phyloP scores from a whole-genome alignment of 495 filamentous ascomycete genomes.

The Penicillium verhagenii region DNA sequence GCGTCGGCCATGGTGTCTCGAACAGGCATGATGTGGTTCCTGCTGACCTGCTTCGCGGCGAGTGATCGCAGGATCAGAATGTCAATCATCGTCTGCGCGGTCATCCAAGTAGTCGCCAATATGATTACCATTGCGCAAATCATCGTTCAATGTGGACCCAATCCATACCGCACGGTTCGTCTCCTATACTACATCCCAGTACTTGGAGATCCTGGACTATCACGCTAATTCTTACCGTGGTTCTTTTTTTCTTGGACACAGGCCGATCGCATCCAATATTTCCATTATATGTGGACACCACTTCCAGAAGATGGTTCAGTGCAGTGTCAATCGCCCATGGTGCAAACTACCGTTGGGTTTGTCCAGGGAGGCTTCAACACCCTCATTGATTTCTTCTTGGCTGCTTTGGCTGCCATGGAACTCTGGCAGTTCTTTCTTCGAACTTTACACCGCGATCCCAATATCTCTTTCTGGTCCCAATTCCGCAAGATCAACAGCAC shows the following conservation, averaged over 20 bases:
- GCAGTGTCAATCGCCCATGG: conserved; percentile 30
- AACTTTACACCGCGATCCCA: conserved; percentile 27
- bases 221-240: conserved; percentile 11
- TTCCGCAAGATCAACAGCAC: conserved; percentile 31
- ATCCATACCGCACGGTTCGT: conserved; percentile 31
- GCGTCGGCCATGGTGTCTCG: conserved; percentile 44
- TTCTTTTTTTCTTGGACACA: no score
- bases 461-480: conserved; percentile 28
- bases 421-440: conserved; percentile 38
- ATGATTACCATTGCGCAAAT: conserved; percentile 37
- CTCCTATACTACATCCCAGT: no score
- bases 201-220: no score
- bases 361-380: conserved; percentile 43
- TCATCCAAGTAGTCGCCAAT: conserved; percentile 34
- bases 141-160: conserved; percentile 37
- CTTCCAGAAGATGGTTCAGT: conserved; percentile 35
- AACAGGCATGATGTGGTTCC: conserved; percentile 42
- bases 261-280: conserved; percentile 32
- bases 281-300: conserved; percentile 44
- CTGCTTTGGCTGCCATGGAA: conserved; percentile 31
- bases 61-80: conserved; percentile 30
- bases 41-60: conserved; percentile 34
- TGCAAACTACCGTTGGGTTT: conserved; percentile 37
- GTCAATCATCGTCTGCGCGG: conserved; percentile 30
- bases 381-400: conserved; percentile 34